These are phyloP conservation scores for Didymella pinodella DNA, from an alignment of 2,329 filamentous ascomycete species.

Conservation along the genomic window DNA sequence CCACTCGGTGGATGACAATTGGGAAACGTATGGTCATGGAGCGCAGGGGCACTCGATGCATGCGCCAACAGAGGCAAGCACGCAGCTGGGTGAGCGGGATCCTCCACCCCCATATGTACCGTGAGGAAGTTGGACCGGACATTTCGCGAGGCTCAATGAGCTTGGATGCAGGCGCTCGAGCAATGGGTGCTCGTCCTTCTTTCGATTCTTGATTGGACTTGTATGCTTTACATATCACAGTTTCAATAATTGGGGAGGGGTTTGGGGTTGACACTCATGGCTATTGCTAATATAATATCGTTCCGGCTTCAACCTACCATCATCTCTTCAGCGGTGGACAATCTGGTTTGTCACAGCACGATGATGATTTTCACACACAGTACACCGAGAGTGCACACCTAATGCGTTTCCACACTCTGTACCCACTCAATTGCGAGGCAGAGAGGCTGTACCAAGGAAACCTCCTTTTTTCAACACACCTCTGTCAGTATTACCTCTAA, in stretches of 20 bases:
- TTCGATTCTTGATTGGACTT: not conserved
- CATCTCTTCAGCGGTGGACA: not conserved
- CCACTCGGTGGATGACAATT: constrained; percentile 39
- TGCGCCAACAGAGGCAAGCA: constrained; percentile 31
- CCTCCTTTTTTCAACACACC: too few species aligned
- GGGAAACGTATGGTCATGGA: constrained; percentile 36
- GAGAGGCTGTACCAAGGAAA: too few species aligned
- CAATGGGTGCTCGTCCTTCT: not conserved
- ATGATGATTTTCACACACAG: too few species aligned
- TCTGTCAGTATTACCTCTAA: too few species aligned
- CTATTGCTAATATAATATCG: not conserved
- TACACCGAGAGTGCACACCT: too few species aligned
- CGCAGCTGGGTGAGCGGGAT: constrained; percentile 33
- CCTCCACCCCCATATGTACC: constrained; percentile 32
- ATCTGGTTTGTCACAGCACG: not conserved
- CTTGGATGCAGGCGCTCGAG: constrained; percentile 1
- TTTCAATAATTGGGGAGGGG: not conserved
- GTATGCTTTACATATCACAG: not conserved
- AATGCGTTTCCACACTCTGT: too few species aligned
- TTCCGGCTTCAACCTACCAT: too few species aligned
- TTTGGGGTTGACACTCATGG: not conserved
- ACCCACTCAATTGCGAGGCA: too few species aligned
- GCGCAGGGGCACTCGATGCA: constrained; percentile 16
- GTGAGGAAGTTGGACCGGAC: not conserved
- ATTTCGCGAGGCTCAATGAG: not conserved